Evolutionary conservation across 768 basidiomycete species (phyloP).

Genomic region (Tephrocybe sp.): DNA sequence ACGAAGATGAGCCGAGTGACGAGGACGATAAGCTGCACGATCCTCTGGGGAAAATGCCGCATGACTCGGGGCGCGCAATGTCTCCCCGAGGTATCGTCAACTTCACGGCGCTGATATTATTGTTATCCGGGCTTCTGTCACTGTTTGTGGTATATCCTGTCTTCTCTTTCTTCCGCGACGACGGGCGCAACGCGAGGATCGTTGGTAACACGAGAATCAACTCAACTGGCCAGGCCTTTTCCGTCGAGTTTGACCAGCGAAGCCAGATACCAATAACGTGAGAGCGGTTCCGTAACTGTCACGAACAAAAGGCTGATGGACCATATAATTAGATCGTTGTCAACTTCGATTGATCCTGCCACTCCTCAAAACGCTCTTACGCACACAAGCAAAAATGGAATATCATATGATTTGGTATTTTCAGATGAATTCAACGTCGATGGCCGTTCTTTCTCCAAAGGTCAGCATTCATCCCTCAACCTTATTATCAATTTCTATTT

Average conservation of each 20-base stretch:
- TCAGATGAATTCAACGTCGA: conserved; percentile 63
- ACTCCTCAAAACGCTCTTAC: conserved; percentile 15
- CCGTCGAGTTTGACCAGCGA: conserved; percentile 22
- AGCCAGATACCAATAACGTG: conserved; percentile 34
- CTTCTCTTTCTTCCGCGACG: conserved; percentile 35
- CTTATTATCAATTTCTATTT: neutral
- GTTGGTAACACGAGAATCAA: conserved; percentile 62
- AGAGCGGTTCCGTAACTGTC: neutral
- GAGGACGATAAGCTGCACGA: conserved; percentile 66
- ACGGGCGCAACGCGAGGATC: conserved; percentile 38
- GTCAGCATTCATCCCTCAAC: neutral
- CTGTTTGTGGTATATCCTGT: conserved; percentile 83
- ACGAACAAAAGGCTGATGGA: no score
- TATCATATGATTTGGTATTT: conserved; percentile 52
- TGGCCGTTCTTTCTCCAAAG: conserved; percentile 30
- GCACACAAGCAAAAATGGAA: conserved; percentile 45
- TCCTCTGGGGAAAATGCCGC: conserved; percentile 31
- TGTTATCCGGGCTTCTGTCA: conserved; percentile 54
- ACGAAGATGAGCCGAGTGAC: conserved; percentile 37
- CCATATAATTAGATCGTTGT: neutral
- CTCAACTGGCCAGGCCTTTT: conserved; percentile 59
- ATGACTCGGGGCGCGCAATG: conserved; percentile 17
- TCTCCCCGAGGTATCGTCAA: conserved; percentile 48
- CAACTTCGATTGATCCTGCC: conserved; percentile 11
- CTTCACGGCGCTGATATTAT: conserved; percentile 56